Conservation (phyloP, 2,329 filamentous ascomycete species). For the Pseudogymnoascus sp. region DNA sequence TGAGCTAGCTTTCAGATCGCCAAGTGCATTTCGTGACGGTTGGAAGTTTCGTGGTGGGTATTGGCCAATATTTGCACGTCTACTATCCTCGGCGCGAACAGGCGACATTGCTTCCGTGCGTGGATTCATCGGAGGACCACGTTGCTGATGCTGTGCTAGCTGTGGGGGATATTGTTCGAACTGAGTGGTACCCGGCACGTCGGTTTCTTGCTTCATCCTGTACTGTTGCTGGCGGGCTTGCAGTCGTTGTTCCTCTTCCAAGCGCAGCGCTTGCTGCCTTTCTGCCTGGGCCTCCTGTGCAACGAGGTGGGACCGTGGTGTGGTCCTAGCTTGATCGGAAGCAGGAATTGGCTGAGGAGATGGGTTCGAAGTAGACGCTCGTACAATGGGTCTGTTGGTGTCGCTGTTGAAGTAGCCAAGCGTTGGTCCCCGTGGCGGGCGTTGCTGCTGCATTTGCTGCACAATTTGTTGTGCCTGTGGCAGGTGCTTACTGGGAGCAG, state of each 20-base stretch:
- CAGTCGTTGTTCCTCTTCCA: slow-evolving; percentile 13
- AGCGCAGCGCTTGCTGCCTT: slow-evolving; percentile 21
- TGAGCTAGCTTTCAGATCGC: slow-evolving; percentile 17
- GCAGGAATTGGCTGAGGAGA: slow-evolving; percentile 12
- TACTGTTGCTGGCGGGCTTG: slow-evolving; percentile 21
- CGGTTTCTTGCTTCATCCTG: slow-evolving; percentile 27
- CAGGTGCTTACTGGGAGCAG: slow-evolving; percentile 20
- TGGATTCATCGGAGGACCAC: slow-evolving; percentile 16
- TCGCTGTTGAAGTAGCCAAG: slow-evolving; percentile 23
- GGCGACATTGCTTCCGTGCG: slow-evolving; percentile 18
- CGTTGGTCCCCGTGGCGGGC: slow-evolving; percentile 20
- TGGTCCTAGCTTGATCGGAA: slow-evolving; percentile 14
- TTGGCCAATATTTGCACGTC: slow-evolving; percentile 21
- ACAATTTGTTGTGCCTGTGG: slow-evolving; percentile 14
- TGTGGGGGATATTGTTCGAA: slow-evolving; percentile 24
- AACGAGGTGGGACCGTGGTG: slow-evolving; percentile 21
- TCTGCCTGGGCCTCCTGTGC: slow-evolving; percentile 25
- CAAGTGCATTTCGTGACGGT: slow-evolving; percentile 18
- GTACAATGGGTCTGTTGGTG: slow-evolving; percentile 2
- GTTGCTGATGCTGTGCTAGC: slow-evolving; percentile 15
- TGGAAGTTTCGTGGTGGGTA: slow-evolving; percentile 22
- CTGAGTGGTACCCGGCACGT: slow-evolving; percentile 28
- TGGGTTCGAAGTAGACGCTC: slow-evolving; percentile 10
- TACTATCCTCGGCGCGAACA: slow-evolving; percentile 13
- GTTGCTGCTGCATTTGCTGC: slow-evolving; percentile 12